phyloP scores from a whole-genome alignment of 352 stramenopile species.

The Saprolegnia parasitica region DNA sequence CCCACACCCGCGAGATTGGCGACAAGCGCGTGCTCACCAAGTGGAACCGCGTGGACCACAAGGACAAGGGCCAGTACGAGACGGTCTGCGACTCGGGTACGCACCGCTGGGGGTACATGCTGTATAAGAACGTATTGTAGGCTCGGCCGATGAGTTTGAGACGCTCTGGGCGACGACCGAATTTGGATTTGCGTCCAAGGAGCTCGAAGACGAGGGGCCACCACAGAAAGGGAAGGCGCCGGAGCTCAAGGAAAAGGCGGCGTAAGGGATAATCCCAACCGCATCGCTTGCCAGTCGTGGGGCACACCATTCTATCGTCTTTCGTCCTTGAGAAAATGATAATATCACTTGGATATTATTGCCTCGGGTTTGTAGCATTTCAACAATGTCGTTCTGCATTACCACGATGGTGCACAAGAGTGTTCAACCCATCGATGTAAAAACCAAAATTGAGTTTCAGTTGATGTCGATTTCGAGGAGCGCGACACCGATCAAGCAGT shows the following conservation, averaged over 20 bases:
- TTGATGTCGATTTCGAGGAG: constrained; percentile 69
- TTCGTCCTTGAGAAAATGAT: too few species aligned
- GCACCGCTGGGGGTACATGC: not conserved
- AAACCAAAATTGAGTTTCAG: not conserved
- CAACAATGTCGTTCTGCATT: too few species aligned
- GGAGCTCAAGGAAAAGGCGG: not conserved
- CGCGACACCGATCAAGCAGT: constrained; percentile 79
- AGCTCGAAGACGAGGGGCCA: constrained; percentile 11
- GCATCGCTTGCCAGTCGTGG: too few species aligned
- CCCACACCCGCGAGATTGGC: constrained; percentile 42
- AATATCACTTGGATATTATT: too few species aligned
- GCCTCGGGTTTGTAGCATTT: too few species aligned
- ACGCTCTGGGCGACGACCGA: constrained; percentile 43
- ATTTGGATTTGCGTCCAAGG: constrained; percentile 48
- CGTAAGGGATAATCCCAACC: too few species aligned
- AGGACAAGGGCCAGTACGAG: constrained; percentile 40
- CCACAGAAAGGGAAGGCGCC: not conserved
- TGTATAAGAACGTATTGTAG: not conserved
- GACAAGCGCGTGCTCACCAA: constrained; percentile 39
- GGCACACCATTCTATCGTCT: too few species aligned
- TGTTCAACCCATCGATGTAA: too few species aligned
- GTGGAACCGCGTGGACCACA: constrained; percentile 34
- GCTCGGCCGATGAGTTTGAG: constrained; percentile 48
- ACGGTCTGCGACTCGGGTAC: constrained; percentile 34
- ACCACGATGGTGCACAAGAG: too few species aligned